A percentile compares a stretch with the other conserved stretches of the same genome.
Evolutionary conservation across 2,329 filamentous ascomycete species (phyloP).

Genomic region (Sclerotinia nivalis): DNA sequence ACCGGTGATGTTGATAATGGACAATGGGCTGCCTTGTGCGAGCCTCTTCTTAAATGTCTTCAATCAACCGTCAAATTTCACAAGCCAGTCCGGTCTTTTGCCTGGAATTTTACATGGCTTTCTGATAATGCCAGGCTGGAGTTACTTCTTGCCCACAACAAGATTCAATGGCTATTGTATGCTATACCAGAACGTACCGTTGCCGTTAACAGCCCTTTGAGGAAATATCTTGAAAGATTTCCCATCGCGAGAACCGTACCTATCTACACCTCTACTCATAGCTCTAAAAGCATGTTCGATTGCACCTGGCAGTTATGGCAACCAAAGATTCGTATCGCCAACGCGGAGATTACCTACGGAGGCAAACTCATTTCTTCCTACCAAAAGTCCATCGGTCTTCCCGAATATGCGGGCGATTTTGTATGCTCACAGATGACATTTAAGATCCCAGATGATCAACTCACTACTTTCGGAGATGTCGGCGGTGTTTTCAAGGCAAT

Average conservation of each 20-base stretch:
- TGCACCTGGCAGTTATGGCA: constrained; percentile 50
- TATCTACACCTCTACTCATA: neutral
- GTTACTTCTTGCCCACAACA: constrained; percentile 41
- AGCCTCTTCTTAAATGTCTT: constrained; percentile 41
- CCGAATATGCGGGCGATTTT: neutral
- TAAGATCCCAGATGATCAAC: neutral
- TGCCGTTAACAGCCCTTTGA: constrained; percentile 42
- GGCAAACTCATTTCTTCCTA: constrained; percentile 31
- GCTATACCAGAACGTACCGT: constrained; percentile 38
- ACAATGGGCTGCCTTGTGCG: constrained; percentile 42
- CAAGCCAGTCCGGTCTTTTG: neutral
- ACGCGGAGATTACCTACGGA: constrained; percentile 44
- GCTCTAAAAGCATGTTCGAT: constrained; percentile 38
- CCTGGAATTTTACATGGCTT: constrained; percentile 46
- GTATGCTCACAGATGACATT: neutral
- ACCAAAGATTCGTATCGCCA: constrained; percentile 43
- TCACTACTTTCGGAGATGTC: constrained; percentile 41
- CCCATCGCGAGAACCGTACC: constrained; percentile 52
- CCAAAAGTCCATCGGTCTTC: neutral
- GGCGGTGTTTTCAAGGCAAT: constrained; percentile 53
- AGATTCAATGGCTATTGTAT: constrained; percentile 51
- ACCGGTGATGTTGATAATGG: constrained; percentile 33
- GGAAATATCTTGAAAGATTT: constrained; percentile 44
- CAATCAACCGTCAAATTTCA: constrained; percentile 43
- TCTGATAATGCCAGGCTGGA: constrained; percentile 43